These are phyloP conservation scores for Aspergillus hancockii DNA, from an alignment of 495 filamentous ascomycete species.

Conservation along the genomic window DNA sequence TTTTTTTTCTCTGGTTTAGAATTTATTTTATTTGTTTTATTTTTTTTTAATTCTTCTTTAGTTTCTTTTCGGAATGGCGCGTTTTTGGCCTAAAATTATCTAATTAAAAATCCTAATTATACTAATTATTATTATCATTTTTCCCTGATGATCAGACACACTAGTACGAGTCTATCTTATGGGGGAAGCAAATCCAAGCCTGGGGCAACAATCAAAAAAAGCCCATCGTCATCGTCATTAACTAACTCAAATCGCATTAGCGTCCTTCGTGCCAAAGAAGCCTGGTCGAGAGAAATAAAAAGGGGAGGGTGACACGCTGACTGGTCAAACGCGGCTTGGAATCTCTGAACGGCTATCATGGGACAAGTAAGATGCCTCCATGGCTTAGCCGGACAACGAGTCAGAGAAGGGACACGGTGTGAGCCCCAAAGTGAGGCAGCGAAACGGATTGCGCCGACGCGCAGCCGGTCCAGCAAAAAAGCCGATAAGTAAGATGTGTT, in stretches of 20 bases:
- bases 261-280: not conserved
- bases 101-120: not conserved
- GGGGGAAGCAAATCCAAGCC: constrained; percentile 3
- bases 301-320: constrained; percentile 22
- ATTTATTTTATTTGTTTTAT: constrained; percentile 1
- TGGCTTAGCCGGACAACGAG: constrained; percentile 4
- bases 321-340: constrained; percentile 18
- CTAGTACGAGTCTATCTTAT: constrained; percentile 11
- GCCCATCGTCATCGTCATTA: not conserved
- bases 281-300: not conserved
- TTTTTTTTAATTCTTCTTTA: not conserved
- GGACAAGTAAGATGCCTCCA: constrained; percentile 9
- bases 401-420: constrained; percentile 10
- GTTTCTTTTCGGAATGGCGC: not conserved
- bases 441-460: constrained; percentile 42
- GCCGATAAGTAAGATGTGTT: constrained; percentile 9
- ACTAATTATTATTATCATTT: not conserved
- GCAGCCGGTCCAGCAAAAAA: constrained; percentile 26
- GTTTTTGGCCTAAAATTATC: not conserved
- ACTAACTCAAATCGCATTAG: not conserved
- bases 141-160: constrained; percentile 21
- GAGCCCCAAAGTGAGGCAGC: constrained; percentile 46
- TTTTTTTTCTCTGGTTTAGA: not conserved
- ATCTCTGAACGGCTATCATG: not conserved
- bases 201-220: constrained; percentile 13